Conservation (phyloP, 2,329 filamentous ascomycete species). For the Alternaria gaisen region DNA sequence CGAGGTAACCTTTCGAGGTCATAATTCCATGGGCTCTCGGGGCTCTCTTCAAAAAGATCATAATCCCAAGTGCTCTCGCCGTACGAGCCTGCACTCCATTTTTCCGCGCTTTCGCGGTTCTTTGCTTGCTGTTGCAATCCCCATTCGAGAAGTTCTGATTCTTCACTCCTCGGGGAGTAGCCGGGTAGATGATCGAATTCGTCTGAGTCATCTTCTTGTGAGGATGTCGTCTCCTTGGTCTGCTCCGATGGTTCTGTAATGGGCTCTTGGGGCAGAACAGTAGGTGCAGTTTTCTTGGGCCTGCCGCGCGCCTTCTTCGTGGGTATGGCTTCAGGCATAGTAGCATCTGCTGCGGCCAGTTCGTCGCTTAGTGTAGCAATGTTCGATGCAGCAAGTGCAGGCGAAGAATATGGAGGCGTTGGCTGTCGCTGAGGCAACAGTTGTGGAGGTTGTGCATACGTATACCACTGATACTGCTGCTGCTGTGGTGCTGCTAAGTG, state of each 20-base stretch:
- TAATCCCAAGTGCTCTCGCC: not conserved
- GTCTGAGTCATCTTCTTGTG: too few relatives aligned
- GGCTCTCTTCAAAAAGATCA: not conserved
- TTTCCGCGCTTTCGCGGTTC: not conserved
- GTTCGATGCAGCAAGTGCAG: not conserved
- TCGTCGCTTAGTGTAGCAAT: not conserved
- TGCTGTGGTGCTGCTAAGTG: not conserved
- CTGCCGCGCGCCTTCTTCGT: constrained; percentile 42
- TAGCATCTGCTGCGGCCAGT: not conserved
- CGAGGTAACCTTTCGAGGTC: not conserved
- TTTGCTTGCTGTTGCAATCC: not conserved
- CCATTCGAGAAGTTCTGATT: not conserved
- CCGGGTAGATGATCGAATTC: not conserved
- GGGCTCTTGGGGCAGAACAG: constrained; percentile 3
- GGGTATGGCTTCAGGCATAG: not conserved
- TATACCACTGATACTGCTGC: not conserved
- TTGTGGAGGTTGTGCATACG: not conserved
- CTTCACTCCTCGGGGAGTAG: not conserved
- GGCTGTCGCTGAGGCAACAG: not conserved
- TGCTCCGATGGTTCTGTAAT: constrained; percentile 14
- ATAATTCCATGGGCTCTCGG: not conserved
- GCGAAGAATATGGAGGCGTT: not conserved
- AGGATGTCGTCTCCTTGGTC: not conserved
- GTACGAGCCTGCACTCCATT: not conserved
- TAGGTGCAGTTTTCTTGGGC: constrained; percentile 37